These are phyloP conservation scores for Penicillium olsonii DNA, from an alignment of 2,329 filamentous ascomycete species.

Conservation along the genomic window DNA sequence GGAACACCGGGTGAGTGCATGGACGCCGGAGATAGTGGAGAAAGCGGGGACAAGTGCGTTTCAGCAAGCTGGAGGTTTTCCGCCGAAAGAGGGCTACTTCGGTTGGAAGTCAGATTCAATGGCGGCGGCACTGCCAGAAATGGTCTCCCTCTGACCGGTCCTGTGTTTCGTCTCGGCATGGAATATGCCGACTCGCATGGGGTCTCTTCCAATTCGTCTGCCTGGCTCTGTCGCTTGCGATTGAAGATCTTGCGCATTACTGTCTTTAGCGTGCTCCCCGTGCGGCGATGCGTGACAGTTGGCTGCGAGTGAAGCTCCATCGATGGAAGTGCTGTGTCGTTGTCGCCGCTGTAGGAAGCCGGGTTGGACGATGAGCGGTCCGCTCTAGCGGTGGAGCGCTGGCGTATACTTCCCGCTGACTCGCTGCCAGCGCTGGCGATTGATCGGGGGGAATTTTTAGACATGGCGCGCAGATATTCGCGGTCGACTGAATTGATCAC, in stretches of 20 bases:
- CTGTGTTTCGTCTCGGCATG: slow-evolving; percentile 12
- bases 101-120: slow-evolving; percentile 26
- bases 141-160: slow-evolving; percentile 19
- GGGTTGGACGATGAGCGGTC: slow-evolving; percentile 22
- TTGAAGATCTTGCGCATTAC: slow-evolving; percentile 50
- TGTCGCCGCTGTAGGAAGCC: slow-evolving; percentile 11
- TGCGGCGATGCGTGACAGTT: slow-evolving; percentile 37
- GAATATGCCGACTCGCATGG: slow-evolving; percentile 21
- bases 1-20: slow-evolving; percentile 23
- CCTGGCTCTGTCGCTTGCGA: slow-evolving; percentile 38
- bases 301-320: slow-evolving; percentile 30
- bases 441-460: slow-evolving; percentile 14
- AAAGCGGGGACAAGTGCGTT: slow-evolving; percentile 15
- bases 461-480: slow-evolving; percentile 13
- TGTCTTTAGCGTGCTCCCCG: slow-evolving; percentile 44
- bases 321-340: slow-evolving; percentile 35
- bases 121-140: slow-evolving; percentile 28
- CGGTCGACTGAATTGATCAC: background rate
- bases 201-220: slow-evolving; percentile 31
- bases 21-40: slow-evolving; percentile 15
- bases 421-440: slow-evolving; percentile 24
- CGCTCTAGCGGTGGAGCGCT: slow-evolving; percentile 13
- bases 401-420: slow-evolving; percentile 12
- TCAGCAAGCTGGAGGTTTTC: slow-evolving; percentile 20
- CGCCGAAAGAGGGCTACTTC: slow-evolving; percentile 24